These are phyloP conservation scores for Neurospora sp. DNA, from an alignment of 2,329 filamentous ascomycete genomes.

Conservation along the genomic window DNA sequence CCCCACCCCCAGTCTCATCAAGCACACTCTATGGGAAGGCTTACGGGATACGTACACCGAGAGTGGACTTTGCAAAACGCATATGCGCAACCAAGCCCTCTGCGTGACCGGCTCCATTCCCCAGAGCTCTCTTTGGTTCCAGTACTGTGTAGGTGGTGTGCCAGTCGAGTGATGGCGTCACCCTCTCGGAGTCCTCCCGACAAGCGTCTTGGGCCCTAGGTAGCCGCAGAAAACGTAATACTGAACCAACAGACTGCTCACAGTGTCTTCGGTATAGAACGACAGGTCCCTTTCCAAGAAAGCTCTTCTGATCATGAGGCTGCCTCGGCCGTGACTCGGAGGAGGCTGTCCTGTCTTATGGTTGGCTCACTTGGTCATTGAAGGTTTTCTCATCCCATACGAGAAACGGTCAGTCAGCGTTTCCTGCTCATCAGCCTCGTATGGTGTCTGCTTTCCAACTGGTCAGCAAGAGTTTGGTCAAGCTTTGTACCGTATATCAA, in stretches of 20 bases:
- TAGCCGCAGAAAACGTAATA: neutral
- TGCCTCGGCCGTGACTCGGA: neutral
- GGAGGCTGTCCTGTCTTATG: neutral
- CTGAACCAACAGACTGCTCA: neutral
- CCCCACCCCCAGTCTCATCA: neutral
- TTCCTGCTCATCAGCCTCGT: neutral
- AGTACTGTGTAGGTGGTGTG: neutral
- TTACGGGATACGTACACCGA: neutral
- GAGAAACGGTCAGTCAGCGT: neutral
- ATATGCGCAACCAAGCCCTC: neutral
- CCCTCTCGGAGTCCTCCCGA: neutral
- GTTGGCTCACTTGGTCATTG: neutral
- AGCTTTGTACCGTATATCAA: neutral
- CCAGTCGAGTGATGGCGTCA: neutral
- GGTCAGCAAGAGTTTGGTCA: neutral
- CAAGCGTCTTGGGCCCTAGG: neutral
- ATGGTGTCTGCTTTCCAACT: neutral
- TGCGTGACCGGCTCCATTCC: neutral
- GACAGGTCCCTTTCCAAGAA: neutral
- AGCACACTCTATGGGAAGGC: neutral
- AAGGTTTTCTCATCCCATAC: neutral
- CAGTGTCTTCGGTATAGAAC: neutral
- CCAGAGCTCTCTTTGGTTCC: neutral
- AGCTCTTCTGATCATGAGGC: neutral
- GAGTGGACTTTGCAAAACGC: neutral